Conservation (phyloP, 805 yeast genomes). For the Cyberlindnera xylosilytica region DNA sequence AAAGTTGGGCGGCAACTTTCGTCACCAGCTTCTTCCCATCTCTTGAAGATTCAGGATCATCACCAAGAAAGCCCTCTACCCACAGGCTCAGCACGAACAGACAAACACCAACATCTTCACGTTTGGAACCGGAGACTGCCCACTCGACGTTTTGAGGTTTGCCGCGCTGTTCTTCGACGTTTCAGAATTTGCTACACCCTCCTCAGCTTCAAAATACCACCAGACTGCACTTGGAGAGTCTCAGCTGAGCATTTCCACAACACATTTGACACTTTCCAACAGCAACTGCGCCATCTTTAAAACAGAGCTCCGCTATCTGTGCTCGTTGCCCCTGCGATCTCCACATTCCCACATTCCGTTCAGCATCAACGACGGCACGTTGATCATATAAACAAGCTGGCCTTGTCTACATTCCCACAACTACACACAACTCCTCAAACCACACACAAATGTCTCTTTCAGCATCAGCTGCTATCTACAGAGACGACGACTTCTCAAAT, state of each 20-base stretch:
- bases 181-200: neutral
- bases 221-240: no score
- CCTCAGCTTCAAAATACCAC: no score
- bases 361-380: neutral
- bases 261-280: no score
- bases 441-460: slow-evolving; percentile 32
- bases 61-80: no score
- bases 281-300: no score
- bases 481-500: slow-evolving; percentile 46
- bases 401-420: neutral
- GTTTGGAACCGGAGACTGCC: neutral
- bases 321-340: neutral
- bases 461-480: slow-evolving; percentile 40
- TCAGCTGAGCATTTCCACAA: no score
- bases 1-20: neutral
- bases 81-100: no score
- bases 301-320: no score
- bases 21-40: neutral
- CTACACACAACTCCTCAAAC: neutral
- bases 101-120: no score
- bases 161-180: slow-evolving; percentile 1
- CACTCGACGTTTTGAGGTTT: neutral
- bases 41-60: neutral
- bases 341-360: slow-evolving; percentile 2
- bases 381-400: neutral